Base-by-base conservation (phyloP, 305 asterid species). In the Fraxinus xanthoxyloides region DNA sequence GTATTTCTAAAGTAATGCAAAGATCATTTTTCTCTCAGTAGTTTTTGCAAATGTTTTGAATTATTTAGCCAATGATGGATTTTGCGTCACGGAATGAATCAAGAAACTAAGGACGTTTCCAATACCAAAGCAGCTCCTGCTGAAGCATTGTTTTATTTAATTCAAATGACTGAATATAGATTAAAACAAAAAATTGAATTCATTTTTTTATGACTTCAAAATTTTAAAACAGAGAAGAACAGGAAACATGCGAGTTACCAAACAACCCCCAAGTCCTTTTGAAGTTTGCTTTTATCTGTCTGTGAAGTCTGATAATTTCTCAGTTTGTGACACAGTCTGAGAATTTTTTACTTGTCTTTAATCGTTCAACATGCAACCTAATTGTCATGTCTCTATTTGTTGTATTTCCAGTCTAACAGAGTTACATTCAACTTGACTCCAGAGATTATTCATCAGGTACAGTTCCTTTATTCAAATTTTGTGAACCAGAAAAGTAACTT, bases 381-480 rank as follows among this genome's bases (percentile, higher is more conserved):
- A 82, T 74, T 40, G 54, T 84, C 35, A 85, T 69, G 32, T 82
- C 69, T 85, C 72, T 84, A 43, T 82, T 76, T 85, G 63, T 86
- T 87, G 40, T 79, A 82, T 86, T 86, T 80, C 82, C 95, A 96
- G 98, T 88, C 98, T 35, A 94, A 94, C 92, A 90, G 92, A 86
- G 97, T 94, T 80, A 96, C 99, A 5, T 94, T 96, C 86, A 96
- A 94, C 92, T 89, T 94, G 92, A 96, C 99, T 43, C 95, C 97
- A 38, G 99, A 94, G 90, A 92, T 94, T 86, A 96, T 96, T 87
- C 99, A 92, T 84, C 99, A 96, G 98, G 98, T 94, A 85, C 65
- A 31, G 73, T 82, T 81, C 31, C 82, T 80, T 82, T 78, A 85
- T 82, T 80, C 76, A 8, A 76, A 75, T 61, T 79, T 17, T 79